Base-by-base conservation (phyloP, 768 basidiomycete genomes). In the Macrolepiota dolichaula region DNA sequence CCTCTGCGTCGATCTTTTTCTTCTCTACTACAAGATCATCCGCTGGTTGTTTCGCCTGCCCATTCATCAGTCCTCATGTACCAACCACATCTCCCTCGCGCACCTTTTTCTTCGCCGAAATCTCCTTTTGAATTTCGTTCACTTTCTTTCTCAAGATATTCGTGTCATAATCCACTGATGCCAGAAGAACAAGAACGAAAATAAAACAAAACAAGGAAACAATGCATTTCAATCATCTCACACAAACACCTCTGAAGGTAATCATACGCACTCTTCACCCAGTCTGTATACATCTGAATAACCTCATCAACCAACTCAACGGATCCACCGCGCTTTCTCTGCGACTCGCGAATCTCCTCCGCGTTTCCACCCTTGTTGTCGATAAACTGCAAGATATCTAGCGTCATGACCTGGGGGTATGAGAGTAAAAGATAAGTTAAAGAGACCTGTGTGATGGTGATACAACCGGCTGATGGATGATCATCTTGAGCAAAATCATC, bases 251-350 rank as follows among this genome's bases (percentile, higher is more conserved):
- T 2, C 51, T 35, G 64, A 46, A 49, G 29, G 85, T 11, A 29
- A 46, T 7, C 42, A 40, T 38, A 38, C 92, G 71, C 72, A 97
- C 97, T 87, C 74, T 94, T 92, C 55, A 94, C 93, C 94, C 96
- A 98, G 66, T 94, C 91, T 10, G 83, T 74, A 69, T 98, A 97
- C 86, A 96, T 87, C 69, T 85, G 85, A 62, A 98, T 87, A 61
- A 98, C 85, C 73, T 98, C 94, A 74, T 98, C 95, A 15, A 98
- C 96, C 66, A 97, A 73, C 73, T 95, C 96, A 55, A 92, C 92
- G 19, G 91, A 83, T 59, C 94, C 88, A 10, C 91, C 92, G 51
- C 97, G 85, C 75, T 93, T 95, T 68, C 87, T 80, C 78, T 99
- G 96, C 3, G 96, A 98, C 68, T 94, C 94, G 59, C 89, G 80